Percentiles rank a stretch among this genome's conserved stretches.
These are phyloP conservation scores for Vigna radiata DNA, from an alignment of 306 rosid genomes.

Conservation along the genomic window DNA sequence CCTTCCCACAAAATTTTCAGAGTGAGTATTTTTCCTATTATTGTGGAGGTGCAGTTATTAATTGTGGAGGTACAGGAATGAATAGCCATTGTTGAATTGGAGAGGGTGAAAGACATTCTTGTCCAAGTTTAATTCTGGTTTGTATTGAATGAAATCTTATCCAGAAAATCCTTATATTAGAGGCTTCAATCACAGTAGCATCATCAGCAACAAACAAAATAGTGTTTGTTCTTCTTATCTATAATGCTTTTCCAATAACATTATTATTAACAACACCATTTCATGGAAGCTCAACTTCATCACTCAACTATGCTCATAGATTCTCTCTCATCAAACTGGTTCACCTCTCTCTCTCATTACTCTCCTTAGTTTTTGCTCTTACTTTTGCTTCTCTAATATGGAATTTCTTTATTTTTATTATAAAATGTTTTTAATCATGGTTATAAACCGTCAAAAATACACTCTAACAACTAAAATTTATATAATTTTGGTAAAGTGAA, in stretches of 20 bases:
- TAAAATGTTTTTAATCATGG: no score
- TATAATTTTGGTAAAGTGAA: no score
- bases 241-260: not conserved
- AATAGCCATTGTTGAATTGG: no score
- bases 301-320: not conserved
- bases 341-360: not conserved
- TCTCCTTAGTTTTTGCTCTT: not conserved
- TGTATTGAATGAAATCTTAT: slow-evolving; percentile 41
- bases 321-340: slow-evolving; percentile 44
- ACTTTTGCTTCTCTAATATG: no score
- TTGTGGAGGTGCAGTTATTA: no score
- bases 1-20: no score
- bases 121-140: slow-evolving; percentile 32
- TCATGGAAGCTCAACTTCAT: slow-evolving; percentile 23
- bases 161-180: slow-evolving; percentile 24
- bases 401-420: no score
- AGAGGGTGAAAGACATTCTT: not conserved
- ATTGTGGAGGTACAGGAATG: no score
- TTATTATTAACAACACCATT: not conserved
- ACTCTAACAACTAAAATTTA: no score
- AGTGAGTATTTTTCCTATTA: no score
- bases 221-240: not conserved
- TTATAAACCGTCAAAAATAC: no score
- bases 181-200: not conserved
- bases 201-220: not conserved